A percentile compares a stretch with the other conserved stretches of the same genome.
phyloP scores from a whole-genome alignment of 441 rosid species.

The Erodium chrysanthum region DNA sequence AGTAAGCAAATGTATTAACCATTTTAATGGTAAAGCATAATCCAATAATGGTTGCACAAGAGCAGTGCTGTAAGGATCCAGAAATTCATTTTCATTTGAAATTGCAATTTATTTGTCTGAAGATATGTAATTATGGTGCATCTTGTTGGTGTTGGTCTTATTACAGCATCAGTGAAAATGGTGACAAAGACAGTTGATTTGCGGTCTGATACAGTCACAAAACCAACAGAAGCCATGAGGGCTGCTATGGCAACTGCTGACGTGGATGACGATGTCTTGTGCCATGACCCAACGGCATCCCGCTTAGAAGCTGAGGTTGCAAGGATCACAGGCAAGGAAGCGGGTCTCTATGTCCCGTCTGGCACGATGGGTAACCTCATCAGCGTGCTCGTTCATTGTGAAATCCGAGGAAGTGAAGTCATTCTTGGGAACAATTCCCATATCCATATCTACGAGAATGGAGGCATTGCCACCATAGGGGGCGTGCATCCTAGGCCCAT shows the following conservation, averaged over 20 bases:
- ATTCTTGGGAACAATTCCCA: slow-evolving; percentile 82
- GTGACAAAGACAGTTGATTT: slow-evolving; percentile 72
- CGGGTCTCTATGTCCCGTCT: slow-evolving; percentile 77
- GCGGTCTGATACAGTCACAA: slow-evolving; percentile 84
- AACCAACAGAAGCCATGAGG: slow-evolving; percentile 83
- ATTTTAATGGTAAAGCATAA: background rate
- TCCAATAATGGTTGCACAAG: slow-evolving; percentile 24
- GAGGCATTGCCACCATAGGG: slow-evolving; percentile 73
- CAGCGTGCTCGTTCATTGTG: slow-evolving; percentile 84
- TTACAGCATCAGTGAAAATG: slow-evolving; percentile 29
- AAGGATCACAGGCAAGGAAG: slow-evolving; percentile 64
- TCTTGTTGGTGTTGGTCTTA: background rate
- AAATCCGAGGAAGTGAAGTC: slow-evolving; percentile 78
- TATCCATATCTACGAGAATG: slow-evolving; percentile 77
- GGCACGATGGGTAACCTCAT: slow-evolving; percentile 95
- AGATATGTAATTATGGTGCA: background rate
- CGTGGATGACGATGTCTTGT: slow-evolving; percentile 83
- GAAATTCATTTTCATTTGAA: background rate
- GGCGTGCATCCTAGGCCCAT: slow-evolving; percentile 84
- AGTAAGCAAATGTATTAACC: background rate
- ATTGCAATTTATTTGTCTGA: background rate
- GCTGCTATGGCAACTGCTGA: slow-evolving; percentile 79
- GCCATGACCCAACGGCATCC: slow-evolving; percentile 59
- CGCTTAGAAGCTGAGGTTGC: slow-evolving; percentile 65
- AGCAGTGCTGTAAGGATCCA: slow-evolving; percentile 15